These are phyloP conservation scores for Plasmodium relictum DNA, from an alignment of 169 alveolate genomes.

Conservation along the genomic window DNA sequence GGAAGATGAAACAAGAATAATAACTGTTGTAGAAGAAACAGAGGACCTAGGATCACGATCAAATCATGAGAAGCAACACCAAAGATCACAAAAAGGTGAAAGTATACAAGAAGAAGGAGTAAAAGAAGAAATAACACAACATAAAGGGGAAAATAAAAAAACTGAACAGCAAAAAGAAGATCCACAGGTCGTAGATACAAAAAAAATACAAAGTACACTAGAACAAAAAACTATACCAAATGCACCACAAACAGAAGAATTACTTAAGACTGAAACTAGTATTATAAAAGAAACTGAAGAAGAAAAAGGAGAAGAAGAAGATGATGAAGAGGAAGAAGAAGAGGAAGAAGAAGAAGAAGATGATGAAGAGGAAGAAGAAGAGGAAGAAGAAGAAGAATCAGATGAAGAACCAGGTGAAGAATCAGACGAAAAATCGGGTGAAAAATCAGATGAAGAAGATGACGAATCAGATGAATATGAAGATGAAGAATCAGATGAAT, in stretches of 20 bases:
- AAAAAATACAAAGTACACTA: not conserved
- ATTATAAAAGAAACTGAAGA: not conserved
- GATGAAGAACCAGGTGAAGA: not conserved
- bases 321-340: not conserved
- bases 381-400: not conserved
- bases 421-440: not conserved
- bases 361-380: not conserved
- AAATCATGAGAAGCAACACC: not conserved
- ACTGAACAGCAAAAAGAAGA: not conserved
- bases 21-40: no score
- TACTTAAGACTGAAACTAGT: not conserved
- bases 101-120: not conserved
- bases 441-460: not conserved
- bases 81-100: not conserved
- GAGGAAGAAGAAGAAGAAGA: conserved; percentile 7
- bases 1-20: not conserved
- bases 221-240: no score
- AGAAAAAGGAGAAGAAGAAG: not conserved
- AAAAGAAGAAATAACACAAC: not conserved
- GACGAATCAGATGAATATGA: not conserved
- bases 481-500: not conserved
- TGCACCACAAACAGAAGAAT: not conserved
- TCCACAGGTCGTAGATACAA: not conserved
- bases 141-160: not conserved
- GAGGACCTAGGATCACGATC: not conserved